Evolutionary conservation across 805 yeast genomes (phyloP).

Genomic region (Sugiyamaella valdiviana): DNA sequence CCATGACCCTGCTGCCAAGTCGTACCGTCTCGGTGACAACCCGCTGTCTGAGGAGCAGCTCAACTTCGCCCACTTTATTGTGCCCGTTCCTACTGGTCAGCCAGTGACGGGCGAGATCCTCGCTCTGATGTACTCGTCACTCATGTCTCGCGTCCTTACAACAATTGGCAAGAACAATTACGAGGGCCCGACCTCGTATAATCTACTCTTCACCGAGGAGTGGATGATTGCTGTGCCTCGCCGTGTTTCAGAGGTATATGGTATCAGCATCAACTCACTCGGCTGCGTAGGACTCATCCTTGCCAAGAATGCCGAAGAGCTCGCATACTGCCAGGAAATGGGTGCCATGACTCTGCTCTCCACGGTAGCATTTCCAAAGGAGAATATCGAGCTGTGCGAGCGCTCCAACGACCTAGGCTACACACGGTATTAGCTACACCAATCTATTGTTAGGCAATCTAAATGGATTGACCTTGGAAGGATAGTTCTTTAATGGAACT

Average conservation of each 20-base stretch:
- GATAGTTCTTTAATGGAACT: background rate
- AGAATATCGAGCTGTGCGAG: conserved; percentile 21
- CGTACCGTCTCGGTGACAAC: conserved; percentile 34
- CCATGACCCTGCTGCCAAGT: conserved; percentile 15
- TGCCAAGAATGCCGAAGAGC: conserved; percentile 56
- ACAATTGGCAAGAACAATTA: conserved; percentile 41
- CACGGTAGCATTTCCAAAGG: conserved; percentile 56
- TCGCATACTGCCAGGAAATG: conserved; percentile 43
- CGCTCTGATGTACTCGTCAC: conserved; percentile 62
- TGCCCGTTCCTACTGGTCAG: conserved; percentile 48
- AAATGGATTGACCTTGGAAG: conserved; percentile 2
- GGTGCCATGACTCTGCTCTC: conserved; percentile 44
- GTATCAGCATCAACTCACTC: conserved; percentile 67
- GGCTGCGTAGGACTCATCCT: conserved; percentile 75
- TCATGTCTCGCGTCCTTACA: conserved; percentile 66
- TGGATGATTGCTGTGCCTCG: conserved; percentile 88
- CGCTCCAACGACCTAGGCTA: conserved; percentile 15
- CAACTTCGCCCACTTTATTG: conserved; percentile 76
- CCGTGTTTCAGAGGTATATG: conserved; percentile 41
- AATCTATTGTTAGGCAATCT: too few species aligned
- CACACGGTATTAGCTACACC: too few species aligned
- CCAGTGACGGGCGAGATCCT: conserved; percentile 49
- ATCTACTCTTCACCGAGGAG: conserved; percentile 69
- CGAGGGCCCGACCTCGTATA: conserved; percentile 52
- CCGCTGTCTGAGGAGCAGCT: conserved; percentile 58